These are phyloP conservation scores for Phanerochaete carnosa DNA, from an alignment of 768 basidiomycete species.

Conservation along the genomic window DNA sequence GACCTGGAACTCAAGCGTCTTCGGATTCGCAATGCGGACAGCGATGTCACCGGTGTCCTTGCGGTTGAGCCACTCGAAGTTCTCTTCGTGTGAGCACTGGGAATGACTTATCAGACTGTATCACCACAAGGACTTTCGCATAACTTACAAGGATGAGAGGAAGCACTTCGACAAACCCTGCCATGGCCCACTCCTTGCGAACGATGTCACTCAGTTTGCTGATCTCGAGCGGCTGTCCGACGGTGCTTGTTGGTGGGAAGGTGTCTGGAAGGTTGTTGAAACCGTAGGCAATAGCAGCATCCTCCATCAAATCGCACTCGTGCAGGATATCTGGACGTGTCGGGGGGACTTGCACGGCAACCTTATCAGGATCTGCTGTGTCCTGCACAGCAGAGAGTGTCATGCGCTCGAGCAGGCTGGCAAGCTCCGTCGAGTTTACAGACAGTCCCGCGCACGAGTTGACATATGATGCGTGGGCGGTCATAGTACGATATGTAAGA, in stretches of 20 bases:
- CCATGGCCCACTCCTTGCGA: constrained; percentile 86
- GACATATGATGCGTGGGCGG: constrained; percentile 84
- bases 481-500: constrained; percentile 65
- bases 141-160: constrained; percentile 84
- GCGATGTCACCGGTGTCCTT: constrained; percentile 77
- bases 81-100: constrained; percentile 98
- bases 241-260: constrained; percentile 92
- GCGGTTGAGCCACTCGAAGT: constrained; percentile 91
- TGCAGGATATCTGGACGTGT: constrained; percentile 98
- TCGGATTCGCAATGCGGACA: constrained; percentile 94
- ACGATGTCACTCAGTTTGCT: constrained; percentile 89
- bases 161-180: constrained; percentile 94
- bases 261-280: constrained; percentile 94
- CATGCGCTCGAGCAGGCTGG: constrained; percentile 80
- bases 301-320: constrained; percentile 98
- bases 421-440: constrained; percentile 62
- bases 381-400: constrained; percentile 59
- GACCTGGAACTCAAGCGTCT: constrained; percentile 96
- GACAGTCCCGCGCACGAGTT: constrained; percentile 92
- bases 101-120: not conserved
- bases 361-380: constrained; percentile 53
- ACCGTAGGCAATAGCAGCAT: constrained; percentile 95
- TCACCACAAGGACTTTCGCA: not conserved
- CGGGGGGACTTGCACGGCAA: constrained; percentile 79
- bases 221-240: constrained; percentile 87